phyloP scores from a whole-genome alignment of 192 early-diverging fungal species.

The Gaertneriomyces semiglobifer region DNA sequence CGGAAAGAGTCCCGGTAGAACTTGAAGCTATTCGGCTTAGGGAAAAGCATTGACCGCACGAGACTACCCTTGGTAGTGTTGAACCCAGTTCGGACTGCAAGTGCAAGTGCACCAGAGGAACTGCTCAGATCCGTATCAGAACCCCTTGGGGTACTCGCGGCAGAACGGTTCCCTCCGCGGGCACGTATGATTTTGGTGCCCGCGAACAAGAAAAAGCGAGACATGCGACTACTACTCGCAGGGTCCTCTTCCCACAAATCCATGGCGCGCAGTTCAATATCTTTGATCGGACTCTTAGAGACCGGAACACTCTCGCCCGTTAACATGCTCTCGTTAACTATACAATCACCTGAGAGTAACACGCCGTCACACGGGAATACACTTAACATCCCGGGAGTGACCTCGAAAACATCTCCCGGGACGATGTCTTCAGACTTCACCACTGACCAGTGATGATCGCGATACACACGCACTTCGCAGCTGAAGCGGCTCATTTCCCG shows the following conservation, averaged over 20 bases:
- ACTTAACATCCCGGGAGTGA: conserved; percentile 29
- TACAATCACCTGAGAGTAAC: conserved; percentile 89
- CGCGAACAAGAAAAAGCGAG: conserved; percentile 83
- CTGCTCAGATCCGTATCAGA: conserved; percentile 42
- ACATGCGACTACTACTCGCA: conserved; percentile 69
- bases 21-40: conserved; percentile 92
- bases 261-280: conserved; percentile 55
- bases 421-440: conserved; percentile 75
- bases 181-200: conserved; percentile 93
- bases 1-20: conserved; percentile 97
- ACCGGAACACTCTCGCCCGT: conserved; percentile 97
- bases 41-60: conserved; percentile 93
- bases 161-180: conserved; percentile 35
- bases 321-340: conserved; percentile 96
- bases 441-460: conserved; percentile 51
- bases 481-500: conserved; percentile 84
- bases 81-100: conserved; percentile 90
- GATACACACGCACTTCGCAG: conserved; percentile 73
- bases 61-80: conserved; percentile 96
- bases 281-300: conserved; percentile 78
- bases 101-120: conserved; percentile 63
- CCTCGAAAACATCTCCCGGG: conserved; percentile 92
- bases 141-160: conserved; percentile 24
- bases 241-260: conserved; percentile 64
- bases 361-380: conserved; percentile 89